Evolutionary conservation across 805 yeast genomes (phyloP).

Genomic region (Clavispora phyllophila): DNA sequence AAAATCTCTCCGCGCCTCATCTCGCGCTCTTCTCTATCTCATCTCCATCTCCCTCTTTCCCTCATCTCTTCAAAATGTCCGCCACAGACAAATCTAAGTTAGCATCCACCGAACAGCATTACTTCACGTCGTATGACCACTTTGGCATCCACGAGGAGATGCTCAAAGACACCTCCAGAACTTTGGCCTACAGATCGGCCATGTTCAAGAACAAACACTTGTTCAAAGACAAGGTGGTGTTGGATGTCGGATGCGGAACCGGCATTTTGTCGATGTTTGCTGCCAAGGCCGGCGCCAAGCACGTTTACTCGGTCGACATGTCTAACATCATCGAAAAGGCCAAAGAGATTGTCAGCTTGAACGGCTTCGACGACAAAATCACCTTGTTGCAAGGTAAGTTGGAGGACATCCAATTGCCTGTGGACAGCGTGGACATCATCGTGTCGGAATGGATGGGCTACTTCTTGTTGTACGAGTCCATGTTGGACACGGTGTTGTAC

Average conservation of each 20-base stretch:
- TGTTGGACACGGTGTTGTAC: conserved; percentile 91
- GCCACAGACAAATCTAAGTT: conserved; percentile 66
- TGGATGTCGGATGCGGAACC: conserved; percentile 99
- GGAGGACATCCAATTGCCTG: conserved; percentile 88
- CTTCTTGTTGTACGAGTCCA: conserved; percentile 89
- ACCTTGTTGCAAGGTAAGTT: conserved; percentile 87
- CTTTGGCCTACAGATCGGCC: conserved; percentile 86
- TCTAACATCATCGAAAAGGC: conserved; percentile 96
- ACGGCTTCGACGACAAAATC: conserved; percentile 81
- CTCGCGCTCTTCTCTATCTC: conserved; percentile 1
- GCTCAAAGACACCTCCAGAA: conserved; percentile 93
- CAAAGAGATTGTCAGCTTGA: conserved; percentile 73
- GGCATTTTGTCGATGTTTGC: conserved; percentile 98
- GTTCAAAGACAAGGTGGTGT: conserved; percentile 88
- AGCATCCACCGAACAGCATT: conserved; percentile 82
- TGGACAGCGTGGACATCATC: conserved; percentile 85
- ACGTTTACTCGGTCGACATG: conserved; percentile 96
- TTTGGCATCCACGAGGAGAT: conserved; percentile 98
- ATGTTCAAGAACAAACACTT: conserved; percentile 83
- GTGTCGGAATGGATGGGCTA: conserved; percentile 99
- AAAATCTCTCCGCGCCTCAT: background rate
- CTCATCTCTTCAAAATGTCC: conserved; percentile 22
- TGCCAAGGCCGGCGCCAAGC: conserved; percentile 97
- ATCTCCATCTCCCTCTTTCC: conserved; percentile 1
- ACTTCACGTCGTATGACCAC: conserved; percentile 92